Conservation (phyloP, 805 yeast species). For the Saccharomycopsis sp. region DNA sequence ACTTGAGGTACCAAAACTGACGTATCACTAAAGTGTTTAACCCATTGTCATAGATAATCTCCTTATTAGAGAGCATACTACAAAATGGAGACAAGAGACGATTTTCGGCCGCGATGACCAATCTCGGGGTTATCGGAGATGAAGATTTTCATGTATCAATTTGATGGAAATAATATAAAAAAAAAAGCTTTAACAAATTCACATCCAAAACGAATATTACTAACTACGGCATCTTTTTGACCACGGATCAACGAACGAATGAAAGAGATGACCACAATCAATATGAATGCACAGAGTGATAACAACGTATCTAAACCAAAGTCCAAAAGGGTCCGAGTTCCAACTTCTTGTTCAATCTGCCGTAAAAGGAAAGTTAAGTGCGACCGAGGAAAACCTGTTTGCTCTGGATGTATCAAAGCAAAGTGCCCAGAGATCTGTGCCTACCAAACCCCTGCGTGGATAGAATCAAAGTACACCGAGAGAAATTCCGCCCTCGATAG, state of each 20-base stretch:
- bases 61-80: too few relatives aligned
- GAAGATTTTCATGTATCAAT: neutral
- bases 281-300: neutral
- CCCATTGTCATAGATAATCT: neutral
- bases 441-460: neutral
- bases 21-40: neutral
- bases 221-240: too few relatives aligned
- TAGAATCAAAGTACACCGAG: neutral
- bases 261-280: too few relatives aligned
- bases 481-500: neutral
- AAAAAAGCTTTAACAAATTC: too few relatives aligned
- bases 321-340: constrained; percentile 16
- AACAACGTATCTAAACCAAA: neutral
- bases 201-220: too few relatives aligned
- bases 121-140: neutral
- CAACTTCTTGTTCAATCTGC: constrained; percentile 31
- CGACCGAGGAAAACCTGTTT: constrained; percentile 31
- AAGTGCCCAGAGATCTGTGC: neutral
- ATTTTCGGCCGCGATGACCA: too few relatives aligned
- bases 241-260: too few relatives aligned
- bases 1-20: too few relatives aligned
- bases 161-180: neutral
- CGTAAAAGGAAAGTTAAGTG: constrained; percentile 32
- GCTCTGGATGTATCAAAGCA: constrained; percentile 20
- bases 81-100: too few relatives aligned